Conservation (phyloP, 2,329 filamentous ascomycete species). For the Colletotrichum sp. region DNA sequence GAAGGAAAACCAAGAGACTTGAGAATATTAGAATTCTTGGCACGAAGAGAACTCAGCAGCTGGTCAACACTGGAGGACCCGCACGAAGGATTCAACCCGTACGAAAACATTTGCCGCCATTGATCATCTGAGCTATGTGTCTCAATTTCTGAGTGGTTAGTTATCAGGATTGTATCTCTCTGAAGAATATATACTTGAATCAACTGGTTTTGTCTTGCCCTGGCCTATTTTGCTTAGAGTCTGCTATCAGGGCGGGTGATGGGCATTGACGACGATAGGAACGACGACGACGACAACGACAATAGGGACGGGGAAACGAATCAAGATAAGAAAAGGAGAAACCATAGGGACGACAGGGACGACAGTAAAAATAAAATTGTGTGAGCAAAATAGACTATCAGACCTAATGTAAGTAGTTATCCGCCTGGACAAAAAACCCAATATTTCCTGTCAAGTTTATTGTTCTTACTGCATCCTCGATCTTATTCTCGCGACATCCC, state of each 20-base stretch:
- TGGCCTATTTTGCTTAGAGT: background rate
- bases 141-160: background rate
- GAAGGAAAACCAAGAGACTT: background rate
- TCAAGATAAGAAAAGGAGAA: too few relatives aligned
- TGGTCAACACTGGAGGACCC: background rate
- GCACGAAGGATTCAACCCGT: background rate
- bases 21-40: constrained; percentile 3
- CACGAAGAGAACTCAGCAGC: background rate
- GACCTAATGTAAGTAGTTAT: background rate
- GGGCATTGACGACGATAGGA: background rate
- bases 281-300: background rate
- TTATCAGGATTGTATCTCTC: background rate
- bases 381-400: background rate
- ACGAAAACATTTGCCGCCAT: background rate
- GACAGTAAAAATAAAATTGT: background rate
- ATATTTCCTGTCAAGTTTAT: background rate
- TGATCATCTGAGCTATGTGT: background rate
- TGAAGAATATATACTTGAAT: background rate
- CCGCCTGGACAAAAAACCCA: background rate
- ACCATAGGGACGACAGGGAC: background rate
- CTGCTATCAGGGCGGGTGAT: background rate
- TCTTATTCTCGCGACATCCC: too few relatives aligned
- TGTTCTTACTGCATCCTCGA: background rate
- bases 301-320: too few relatives aligned
- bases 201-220: background rate